Conservation (phyloP, 1,284 basidiomycete genomes). For the Xerocomus cyaneibrunnescens region DNA sequence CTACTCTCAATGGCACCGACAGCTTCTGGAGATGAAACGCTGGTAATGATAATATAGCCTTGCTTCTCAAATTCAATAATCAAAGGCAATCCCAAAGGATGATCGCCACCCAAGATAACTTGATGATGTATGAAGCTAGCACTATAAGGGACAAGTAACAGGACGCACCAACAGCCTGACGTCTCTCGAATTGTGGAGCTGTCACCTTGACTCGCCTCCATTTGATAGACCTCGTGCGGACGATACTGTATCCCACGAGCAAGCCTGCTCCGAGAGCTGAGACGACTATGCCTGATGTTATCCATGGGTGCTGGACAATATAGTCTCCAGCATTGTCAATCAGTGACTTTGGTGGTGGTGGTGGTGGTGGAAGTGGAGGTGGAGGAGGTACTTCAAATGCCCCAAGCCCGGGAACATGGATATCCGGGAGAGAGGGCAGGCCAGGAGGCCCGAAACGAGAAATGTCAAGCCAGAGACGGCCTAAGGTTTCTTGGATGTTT, state of each 20-base stretch:
- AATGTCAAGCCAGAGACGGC: conserved; percentile 74
- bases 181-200: conserved; percentile 43
- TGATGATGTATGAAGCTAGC: conserved; percentile 16
- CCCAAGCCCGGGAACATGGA: conserved; percentile 63
- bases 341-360: conserved; percentile 50
- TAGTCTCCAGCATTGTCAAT: conserved; percentile 50
- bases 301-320: conserved; percentile 58
- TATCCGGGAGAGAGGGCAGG: conserved; percentile 60
- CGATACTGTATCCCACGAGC: conserved; percentile 52
- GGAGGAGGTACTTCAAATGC: conserved; percentile 72
- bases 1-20: conserved; percentile 61
- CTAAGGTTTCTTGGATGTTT: conserved; percentile 60
- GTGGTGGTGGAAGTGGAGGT: conserved; percentile 52
- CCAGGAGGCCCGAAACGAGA: conserved; percentile 71
- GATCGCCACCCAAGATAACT: conserved; percentile 82
- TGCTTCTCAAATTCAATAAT: conserved; percentile 70
- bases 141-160: conserved; percentile 1
- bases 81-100: conserved; percentile 64
- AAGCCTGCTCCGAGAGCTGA: conserved; percentile 60
- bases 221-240: conserved; percentile 31
- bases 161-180: conserved; percentile 68
- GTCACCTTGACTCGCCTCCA: conserved; percentile 39
- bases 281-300: conserved; percentile 49
- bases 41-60: conserved; percentile 79
- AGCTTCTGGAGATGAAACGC: conserved; percentile 64